phyloP scores from a whole-genome alignment of 2,329 filamentous ascomycete genomes.

The Fusarium sp. region DNA sequence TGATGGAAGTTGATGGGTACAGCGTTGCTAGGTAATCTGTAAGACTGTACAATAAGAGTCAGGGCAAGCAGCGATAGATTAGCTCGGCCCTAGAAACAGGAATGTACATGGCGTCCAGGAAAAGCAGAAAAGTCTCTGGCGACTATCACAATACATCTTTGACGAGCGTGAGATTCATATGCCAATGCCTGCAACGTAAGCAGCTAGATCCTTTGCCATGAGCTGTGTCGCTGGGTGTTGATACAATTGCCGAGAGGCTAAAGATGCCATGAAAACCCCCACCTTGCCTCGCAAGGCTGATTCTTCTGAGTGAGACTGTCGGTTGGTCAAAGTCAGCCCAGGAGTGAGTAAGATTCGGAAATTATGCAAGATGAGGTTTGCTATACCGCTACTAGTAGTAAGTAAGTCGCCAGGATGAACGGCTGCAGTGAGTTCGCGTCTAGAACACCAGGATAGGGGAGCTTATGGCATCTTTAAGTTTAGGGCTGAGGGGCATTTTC shows the following conservation, averaged over 20 bases:
- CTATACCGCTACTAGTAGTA: slow-evolving; percentile 9
- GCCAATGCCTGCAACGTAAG: slow-evolving; percentile 5
- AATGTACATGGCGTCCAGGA: slow-evolving; percentile 45
- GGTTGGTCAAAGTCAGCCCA: slow-evolving; percentile 7
- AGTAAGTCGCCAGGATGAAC: background rate
- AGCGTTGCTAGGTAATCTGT: slow-evolving; percentile 40
- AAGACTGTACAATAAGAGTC: slow-evolving; percentile 49
- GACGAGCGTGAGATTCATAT: slow-evolving; percentile 21
- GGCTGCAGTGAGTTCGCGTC: slow-evolving; percentile 2
- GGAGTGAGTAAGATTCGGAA: slow-evolving; percentile 7
- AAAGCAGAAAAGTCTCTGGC: slow-evolving; percentile 19
- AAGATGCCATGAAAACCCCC: background rate
- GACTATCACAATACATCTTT: background rate
- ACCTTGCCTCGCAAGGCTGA: slow-evolving; percentile 20
- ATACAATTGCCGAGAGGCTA: slow-evolving; percentile 2
- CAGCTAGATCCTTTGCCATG: background rate
- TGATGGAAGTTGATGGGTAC: slow-evolving; percentile 27
- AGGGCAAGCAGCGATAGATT: slow-evolving; percentile 33
- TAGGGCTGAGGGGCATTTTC: slow-evolving; percentile 27
- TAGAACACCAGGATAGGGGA: slow-evolving; percentile 16
- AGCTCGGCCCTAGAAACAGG: slow-evolving; percentile 42
- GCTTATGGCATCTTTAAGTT: slow-evolving; percentile 12
- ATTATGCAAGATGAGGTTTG: slow-evolving; percentile 11
- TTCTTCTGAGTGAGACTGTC: slow-evolving; percentile 10
- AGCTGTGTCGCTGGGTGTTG: background rate